A percentile compares a stretch with the other conserved stretches of the same genome.
Evolutionary conservation across 2,329 filamentous ascomycete genomes (phyloP).

Genomic region (Aciculosporium take): DNA sequence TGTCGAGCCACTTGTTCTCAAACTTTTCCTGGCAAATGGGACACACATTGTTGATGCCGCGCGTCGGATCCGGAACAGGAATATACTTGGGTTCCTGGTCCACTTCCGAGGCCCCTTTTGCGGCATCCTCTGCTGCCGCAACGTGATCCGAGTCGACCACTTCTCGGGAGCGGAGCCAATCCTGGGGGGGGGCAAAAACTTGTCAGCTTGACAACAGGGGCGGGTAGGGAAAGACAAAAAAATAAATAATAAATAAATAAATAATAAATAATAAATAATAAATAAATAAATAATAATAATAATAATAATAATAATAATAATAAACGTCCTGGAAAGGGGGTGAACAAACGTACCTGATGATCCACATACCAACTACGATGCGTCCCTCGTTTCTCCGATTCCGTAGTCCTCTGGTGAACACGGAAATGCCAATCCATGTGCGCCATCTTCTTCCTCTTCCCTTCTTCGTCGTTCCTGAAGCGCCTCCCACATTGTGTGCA

Average conservation of each 20-base stretch:
- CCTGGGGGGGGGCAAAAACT: slow-evolving; percentile 29
- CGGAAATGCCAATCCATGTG: slow-evolving; percentile 99
- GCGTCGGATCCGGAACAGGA: slow-evolving; percentile 65
- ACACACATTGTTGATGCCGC: slow-evolving; percentile 62
- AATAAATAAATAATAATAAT: no score
- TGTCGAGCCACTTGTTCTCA: slow-evolving; percentile 80
- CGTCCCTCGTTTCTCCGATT: slow-evolving; percentile 72
- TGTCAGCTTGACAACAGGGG: not conserved
- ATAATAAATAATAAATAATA: not conserved
- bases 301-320: no score
- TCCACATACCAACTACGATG: slow-evolving; percentile 93
- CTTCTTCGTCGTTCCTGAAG: slow-evolving; percentile 63
- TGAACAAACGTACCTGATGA: slow-evolving; percentile 49
- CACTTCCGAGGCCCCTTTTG: slow-evolving; percentile 21
- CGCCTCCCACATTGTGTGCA: slow-evolving; percentile 86
- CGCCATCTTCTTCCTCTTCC: slow-evolving; percentile 70
- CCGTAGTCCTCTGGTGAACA: slow-evolving; percentile 76
- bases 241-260: not conserved
- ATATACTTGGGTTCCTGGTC: slow-evolving; percentile 51
- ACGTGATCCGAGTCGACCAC: slow-evolving; percentile 51
- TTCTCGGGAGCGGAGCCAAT: slow-evolving; percentile 83
- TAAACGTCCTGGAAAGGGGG: no score
- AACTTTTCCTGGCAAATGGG: slow-evolving; percentile 95
- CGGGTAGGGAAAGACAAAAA: not conserved
- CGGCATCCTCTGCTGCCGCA: slow-evolving; percentile 18